phyloP scores from a whole-genome alignment of 331 rosid species.

The Malus hybrid region DNA sequence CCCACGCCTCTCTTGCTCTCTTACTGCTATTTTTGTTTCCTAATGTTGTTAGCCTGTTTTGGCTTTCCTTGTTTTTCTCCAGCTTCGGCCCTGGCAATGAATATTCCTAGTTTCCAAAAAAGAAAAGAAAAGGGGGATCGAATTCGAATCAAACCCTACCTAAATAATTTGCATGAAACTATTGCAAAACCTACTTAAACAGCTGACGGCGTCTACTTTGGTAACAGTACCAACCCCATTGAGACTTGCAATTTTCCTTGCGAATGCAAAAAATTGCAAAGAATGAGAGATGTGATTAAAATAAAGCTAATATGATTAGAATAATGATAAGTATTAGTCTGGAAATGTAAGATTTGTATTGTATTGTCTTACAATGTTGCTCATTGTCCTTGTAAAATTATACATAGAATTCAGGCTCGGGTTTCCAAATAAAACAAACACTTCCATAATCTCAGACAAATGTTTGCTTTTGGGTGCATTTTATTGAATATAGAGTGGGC shows the following conservation, averaged over 20 bases:
- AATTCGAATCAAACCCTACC: too few species aligned
- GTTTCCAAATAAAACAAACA: constrained; percentile 6
- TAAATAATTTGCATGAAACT: neutral
- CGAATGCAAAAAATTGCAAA: neutral
- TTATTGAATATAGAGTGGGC: neutral
- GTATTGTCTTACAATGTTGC: neutral
- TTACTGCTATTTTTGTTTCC: too few species aligned
- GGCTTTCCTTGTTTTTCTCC: too few species aligned
- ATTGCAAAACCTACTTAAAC: neutral
- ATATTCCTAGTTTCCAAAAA: too few species aligned
- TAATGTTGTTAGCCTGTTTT: too few species aligned
- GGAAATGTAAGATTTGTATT: neutral
- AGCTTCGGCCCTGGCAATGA: too few species aligned
- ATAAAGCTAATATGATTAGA: neutral
- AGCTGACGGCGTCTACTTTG: constrained; percentile 19
- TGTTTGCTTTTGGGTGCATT: constrained; percentile 1
- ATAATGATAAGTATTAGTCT: neutral
- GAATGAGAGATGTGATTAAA: neutral
- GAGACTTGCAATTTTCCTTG: neutral
- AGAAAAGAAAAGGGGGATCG: too few species aligned
- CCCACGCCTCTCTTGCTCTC: too few species aligned
- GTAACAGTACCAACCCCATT: neutral
- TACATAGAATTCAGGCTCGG: neutral
- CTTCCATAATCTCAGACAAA: constrained; percentile 5
- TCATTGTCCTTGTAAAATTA: neutral